Conservation (phyloP, 2,329 filamentous ascomycete genomes). For the Graphilbum sp. region DNA sequence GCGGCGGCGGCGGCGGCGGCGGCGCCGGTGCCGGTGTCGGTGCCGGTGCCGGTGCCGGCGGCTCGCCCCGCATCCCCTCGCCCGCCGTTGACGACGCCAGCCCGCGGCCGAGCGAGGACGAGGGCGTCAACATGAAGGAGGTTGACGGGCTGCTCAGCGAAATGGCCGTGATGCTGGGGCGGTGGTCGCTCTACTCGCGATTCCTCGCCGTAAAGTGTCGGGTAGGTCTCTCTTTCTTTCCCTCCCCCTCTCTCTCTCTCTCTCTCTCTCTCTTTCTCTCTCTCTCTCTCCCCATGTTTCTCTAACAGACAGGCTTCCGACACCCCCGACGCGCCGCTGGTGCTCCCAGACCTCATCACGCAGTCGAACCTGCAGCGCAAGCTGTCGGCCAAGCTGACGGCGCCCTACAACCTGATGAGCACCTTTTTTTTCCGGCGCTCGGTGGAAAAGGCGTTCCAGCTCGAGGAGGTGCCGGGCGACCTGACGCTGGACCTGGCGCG, state of each 20-base stretch:
- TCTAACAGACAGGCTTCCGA: conserved; percentile 30
- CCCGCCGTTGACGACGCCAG: conserved; percentile 16
- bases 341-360: conserved; percentile 55
- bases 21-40: conserved; percentile 23
- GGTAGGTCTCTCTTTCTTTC: conserved; percentile 28
- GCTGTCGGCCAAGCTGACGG: conserved; percentile 53
- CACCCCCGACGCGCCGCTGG: conserved; percentile 36
- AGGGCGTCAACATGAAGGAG: conserved; percentile 96
- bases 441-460: conserved; percentile 92
- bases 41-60: conserved; percentile 16
- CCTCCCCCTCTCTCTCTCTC: neutral
- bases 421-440: conserved; percentile 94
- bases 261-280: neutral
- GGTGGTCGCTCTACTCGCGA: conserved; percentile 83
- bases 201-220: conserved; percentile 79
- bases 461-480: conserved; percentile 74
- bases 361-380: conserved; percentile 73
- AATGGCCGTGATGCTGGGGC: conserved; percentile 77
- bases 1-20: neutral
- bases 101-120: conserved; percentile 59
- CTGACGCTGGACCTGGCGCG: conserved; percentile 61
- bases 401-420: conserved; percentile 80
- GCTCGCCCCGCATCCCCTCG: neutral
- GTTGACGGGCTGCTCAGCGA: conserved; percentile 78
- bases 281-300: neutral